phyloP scores from a whole-genome alignment of 352 stramenopile species.

The Aphanomyces euteiches region DNA sequence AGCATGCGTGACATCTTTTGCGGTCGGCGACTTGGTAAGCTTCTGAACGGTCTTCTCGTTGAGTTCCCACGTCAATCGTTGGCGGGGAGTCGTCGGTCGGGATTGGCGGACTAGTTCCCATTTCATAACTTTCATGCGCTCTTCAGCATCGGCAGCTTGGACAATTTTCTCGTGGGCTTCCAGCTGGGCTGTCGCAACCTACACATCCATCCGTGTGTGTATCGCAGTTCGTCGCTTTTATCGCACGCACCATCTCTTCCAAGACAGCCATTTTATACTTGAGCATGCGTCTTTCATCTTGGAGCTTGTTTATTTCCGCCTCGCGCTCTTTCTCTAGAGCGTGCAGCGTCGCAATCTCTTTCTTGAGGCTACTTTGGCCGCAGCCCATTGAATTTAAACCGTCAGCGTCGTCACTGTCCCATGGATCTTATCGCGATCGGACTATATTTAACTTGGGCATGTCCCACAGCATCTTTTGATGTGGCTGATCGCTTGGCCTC shows the following conservation, averaged over 20 bases:
- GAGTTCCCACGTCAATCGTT: constrained; percentile 18
- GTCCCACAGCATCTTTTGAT: too few species aligned
- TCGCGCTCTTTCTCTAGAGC: constrained; percentile 42
- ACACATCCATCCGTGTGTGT: neutral
- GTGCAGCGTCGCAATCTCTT: constrained; percentile 51
- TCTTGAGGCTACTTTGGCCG: constrained; percentile 56
- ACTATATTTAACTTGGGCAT: neutral
- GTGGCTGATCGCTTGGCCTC: too few species aligned
- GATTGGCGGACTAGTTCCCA: constrained; percentile 68
- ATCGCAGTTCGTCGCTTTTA: neutral
- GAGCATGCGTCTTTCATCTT: constrained; percentile 53
- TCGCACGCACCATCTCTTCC: constrained; percentile 43
- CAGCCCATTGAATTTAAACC: constrained; percentile 49
- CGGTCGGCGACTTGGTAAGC: neutral
- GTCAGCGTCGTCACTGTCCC: constrained; percentile 2
- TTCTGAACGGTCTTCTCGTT: constrained; percentile 3
- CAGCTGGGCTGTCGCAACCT: constrained; percentile 50
- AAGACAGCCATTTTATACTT: constrained; percentile 54
- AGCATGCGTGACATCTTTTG: too few species aligned
- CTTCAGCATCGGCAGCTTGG: constrained; percentile 44
- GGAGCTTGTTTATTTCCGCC: constrained; percentile 41
- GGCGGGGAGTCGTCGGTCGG: constrained; percentile 24
- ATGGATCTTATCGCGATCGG: neutral
- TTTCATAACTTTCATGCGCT: constrained; percentile 67
- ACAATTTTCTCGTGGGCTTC: constrained; percentile 47